Evolutionary conservation across 2,329 filamentous ascomycete species (phyloP).

Genomic region (Beauveria sp.): DNA sequence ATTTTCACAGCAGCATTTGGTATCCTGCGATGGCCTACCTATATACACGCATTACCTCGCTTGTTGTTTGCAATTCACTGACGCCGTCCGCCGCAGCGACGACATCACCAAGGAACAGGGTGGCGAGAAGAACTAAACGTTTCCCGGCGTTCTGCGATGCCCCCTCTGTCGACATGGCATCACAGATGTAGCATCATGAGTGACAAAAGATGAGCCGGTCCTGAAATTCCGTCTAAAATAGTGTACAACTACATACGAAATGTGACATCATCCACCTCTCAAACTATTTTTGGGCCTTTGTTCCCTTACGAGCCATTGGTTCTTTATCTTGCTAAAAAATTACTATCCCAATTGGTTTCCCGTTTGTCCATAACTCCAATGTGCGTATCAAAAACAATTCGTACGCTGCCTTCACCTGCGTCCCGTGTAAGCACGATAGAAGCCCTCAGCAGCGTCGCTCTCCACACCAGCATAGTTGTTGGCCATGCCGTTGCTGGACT

Average conservation of each 20-base stretch:
- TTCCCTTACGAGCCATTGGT: background rate
- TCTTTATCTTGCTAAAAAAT: slow-evolving; percentile 2
- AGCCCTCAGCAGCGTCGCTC: slow-evolving; percentile 73
- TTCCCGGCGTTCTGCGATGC: background rate
- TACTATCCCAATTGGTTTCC: slow-evolving; percentile 8
- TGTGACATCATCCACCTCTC: slow-evolving; percentile 13
- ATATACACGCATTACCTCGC: background rate
- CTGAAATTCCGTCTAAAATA: slow-evolving; percentile 23
- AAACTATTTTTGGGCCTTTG: background rate
- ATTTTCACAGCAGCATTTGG: too few relatives aligned
- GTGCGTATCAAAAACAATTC: slow-evolving; percentile 10
- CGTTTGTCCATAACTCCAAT: slow-evolving; percentile 7
- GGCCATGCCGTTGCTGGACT: slow-evolving; percentile 58
- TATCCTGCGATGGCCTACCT: background rate
- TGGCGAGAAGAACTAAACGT: slow-evolving; percentile 55
- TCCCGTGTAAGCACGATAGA: slow-evolving; percentile 82
- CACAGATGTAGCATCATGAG: background rate
- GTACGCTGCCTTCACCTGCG: slow-evolving; percentile 41
- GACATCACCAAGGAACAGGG: slow-evolving; percentile 67
- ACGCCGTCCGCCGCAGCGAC: slow-evolving; percentile 44
- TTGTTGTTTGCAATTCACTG: background rate
- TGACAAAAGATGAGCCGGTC: background rate
- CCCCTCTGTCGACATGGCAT: background rate
- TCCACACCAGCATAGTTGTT: slow-evolving; percentile 52
- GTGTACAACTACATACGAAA: slow-evolving; percentile 31